phyloP scores from a whole-genome alignment of 225 moss, liverwort and hornwort genomes.

The Physcomitrellopsis africana region DNA sequence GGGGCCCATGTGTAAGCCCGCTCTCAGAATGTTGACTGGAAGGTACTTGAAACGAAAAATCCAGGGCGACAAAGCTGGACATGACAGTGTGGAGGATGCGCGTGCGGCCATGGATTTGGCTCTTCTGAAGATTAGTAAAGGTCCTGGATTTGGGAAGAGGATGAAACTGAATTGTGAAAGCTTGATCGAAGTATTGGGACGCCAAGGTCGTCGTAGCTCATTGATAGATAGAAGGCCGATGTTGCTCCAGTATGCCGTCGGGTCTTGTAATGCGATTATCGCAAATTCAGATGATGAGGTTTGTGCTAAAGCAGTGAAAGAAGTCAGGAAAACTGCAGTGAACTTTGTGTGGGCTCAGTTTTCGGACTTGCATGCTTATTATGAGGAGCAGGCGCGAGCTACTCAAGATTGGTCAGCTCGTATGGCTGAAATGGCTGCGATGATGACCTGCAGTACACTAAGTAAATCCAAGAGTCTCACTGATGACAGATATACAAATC shows the following conservation, averaged over 20 bases:
- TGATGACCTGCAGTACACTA: slow-evolving; percentile 66
- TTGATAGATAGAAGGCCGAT: slow-evolving; percentile 68
- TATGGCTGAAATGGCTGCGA: slow-evolving; percentile 73
- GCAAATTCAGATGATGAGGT: slow-evolving; percentile 74
- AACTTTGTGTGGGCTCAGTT: slow-evolving; percentile 94
- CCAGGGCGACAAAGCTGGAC: slow-evolving; percentile 72
- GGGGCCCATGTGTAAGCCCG: slow-evolving; percentile 74
- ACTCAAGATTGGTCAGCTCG: slow-evolving; percentile 50
- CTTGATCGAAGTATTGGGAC: slow-evolving; percentile 54
- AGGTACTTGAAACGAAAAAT: slow-evolving; percentile 75
- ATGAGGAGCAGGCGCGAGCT: slow-evolving; percentile 57
- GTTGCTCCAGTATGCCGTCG: slow-evolving; percentile 72
- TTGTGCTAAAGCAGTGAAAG: slow-evolving; percentile 65
- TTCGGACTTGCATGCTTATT: slow-evolving; percentile 65
- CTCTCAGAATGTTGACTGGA: slow-evolving; percentile 64
- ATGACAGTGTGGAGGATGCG: slow-evolving; percentile 95
- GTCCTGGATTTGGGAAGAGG: slow-evolving; percentile 59
- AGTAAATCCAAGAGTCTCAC: slow-evolving; percentile 16
- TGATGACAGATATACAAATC: slow-evolving; percentile 24
- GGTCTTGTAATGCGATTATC: slow-evolving; percentile 74
- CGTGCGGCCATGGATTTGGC: slow-evolving; percentile 88
- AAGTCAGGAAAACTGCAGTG: slow-evolving; percentile 68
- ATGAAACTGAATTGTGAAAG: slow-evolving; percentile 62
- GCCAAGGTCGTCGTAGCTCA: slow-evolving; percentile 68
- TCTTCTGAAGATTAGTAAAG: slow-evolving; percentile 66